Evolutionary conservation across 257 asterid species (phyloP), one percentile per base, ranked within the genome.

Genomic region (Jaltomata sinuosa): DNA sequence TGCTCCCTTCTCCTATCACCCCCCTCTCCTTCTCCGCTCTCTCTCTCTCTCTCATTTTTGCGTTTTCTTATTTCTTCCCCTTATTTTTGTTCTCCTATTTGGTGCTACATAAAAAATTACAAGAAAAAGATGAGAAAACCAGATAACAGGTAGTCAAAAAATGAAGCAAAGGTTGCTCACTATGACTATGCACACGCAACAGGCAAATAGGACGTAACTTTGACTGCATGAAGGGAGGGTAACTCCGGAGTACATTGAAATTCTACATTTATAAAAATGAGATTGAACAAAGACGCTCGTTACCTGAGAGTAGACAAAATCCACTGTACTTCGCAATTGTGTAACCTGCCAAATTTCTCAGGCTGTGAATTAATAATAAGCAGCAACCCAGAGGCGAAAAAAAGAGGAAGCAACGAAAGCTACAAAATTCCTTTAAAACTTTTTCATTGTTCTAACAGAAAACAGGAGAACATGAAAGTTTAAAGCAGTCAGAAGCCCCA

Each of bases 231-330:
- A 18, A 29, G 29, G 82, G 40, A 49, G 40, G 40, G 82, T 27
- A 77, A 77, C 62, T 49, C 62, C 22, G 22, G 62, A 49, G 62
- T 77, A 27, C 22, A 49, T 27, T 27, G 25, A 29, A 77, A 77
- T 27, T 77, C 6, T 50, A 77, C 62, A 77, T 77, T 47, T 47
- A 77, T 32, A 62, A 45, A 77, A 47, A 8, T 18, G 22, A 82
- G 57, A 87, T 79, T 62, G 85, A 29, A 80, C 54, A 65, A 88
- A 82, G 57, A 69, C 62, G 49, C 74, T 62, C 80, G 86, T 57
- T 90, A 95, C 99, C 99, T 92, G 96, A 83, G 90, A 15, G 77
- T 83, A 95, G 78, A 88, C 92, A 93, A 94, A 92, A 89, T 89
- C 91, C 83, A 79, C 90, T 31, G 98, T 89, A 84, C 92, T 87